Base-by-base conservation (phyloP, 306 rosid genomes). In the Macrotyloma uniflorum region DNA sequence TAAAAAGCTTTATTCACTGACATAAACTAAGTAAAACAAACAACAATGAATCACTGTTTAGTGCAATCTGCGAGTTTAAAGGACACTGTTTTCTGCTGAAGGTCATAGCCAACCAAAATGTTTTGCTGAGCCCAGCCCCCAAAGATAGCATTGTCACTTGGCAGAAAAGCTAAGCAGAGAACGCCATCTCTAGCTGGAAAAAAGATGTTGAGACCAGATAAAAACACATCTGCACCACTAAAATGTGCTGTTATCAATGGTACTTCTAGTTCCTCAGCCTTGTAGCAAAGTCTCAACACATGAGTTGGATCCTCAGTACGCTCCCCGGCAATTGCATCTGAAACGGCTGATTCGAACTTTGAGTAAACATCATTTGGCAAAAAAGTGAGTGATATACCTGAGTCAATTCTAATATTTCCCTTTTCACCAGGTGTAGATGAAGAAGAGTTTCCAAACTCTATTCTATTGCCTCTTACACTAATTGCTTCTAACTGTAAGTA, bases 211-310 rank as follows among this genome's bases (percentile, higher is more conserved):
- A 33, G 0, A 1, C 76, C 1, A 16, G 75, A 59, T 69, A 89
- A 45, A 38, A 18, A 4, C 22, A 87, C 57, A 43, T 85, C 84
- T 0, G 79, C 93, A 12, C 81, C 89, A 0, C 0, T 19, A 19
- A 87, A 89, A 74, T 87, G 90, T 22, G 82, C 40, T 0, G 82
- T 87, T 8, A 85, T 83, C 0, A 10, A 0, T 0, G 89, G 89
- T 30, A 15, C 47, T 1, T 15, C 16, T 12, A 2, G 22, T 32
- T 35, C 8, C 7, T n/a, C 1, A n/a, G 18, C 3, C 0, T 75
- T 1, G 63, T 83, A 88, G 11, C 91, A 88, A 14, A 88, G 87
- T 1, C 0, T 38, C 2, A 77, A 33, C 0, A 10, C 0, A 1
- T 30, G 0, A 2, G 0, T 5, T 4, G 87, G 87, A 32, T 78